Evolutionary conservation across 495 filamentous ascomycete genomes (phyloP), one percentile per base, ranked within the genome.

Genomic region (Achaetomiella virescens): DNA sequence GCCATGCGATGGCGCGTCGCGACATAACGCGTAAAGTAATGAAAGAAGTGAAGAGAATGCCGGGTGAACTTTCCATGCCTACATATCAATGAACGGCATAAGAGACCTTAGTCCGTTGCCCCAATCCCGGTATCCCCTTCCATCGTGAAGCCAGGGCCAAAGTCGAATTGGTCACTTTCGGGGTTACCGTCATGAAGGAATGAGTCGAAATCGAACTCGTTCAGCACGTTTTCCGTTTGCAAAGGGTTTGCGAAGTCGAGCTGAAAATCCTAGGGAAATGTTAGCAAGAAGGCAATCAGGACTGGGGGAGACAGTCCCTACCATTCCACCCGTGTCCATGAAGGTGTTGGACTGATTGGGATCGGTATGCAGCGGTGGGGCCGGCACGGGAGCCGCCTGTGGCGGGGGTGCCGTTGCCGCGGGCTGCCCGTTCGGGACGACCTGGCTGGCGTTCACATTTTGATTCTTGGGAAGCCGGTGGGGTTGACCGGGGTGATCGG

Each of bases 131-230:
- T 67, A 22, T 68, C 70, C 38, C 74, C 70, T 10, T 80, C 75
- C 64, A 78, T 74, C 9, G 60, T 63, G 58, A 78, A 74, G 27
- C 66, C 60, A 17, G 66, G 44, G 45, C 67, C 67, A 48, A 82
- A 81, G 67, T 75, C 72, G 51, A 81, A 81, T 1, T 38, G 46
- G 27, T 59, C 55, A 6, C 66, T 64, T 29, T 71, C 68, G 27
- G 66, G 69, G 47, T 62, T 66, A 48, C 52, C 57, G 54, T 80
- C 75, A 27, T 81, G 75, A n/a, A 97, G 75, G 81, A 97, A 97
- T 0, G 88, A 90, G 70, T 97, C 92, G 68, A 97, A 97, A 70
- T 97, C 92, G 61, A 97, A 97, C 62, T 88, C 87, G 65, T 90
- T 86, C 46, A 97, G 75, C n/a, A 95, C 85, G 67, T 91, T 80